Conservation (phyloP, 192 early-diverging fungal genomes). For the Backusella australiensis region DNA sequence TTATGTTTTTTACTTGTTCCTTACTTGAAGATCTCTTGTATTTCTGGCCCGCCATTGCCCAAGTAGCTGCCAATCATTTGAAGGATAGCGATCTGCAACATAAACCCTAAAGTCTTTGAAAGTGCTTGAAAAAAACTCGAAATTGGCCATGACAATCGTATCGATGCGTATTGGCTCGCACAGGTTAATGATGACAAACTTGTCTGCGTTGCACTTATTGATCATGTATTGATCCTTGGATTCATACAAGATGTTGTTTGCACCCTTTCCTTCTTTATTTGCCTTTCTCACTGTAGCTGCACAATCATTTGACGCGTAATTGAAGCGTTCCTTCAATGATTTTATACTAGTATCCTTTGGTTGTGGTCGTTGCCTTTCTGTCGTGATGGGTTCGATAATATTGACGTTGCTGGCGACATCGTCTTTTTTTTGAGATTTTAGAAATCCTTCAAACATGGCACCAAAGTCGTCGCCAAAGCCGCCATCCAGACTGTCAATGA, state of each 20-base stretch:
- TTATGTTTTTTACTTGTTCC: slow-evolving; percentile 43
- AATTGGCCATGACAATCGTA: slow-evolving; percentile 87
- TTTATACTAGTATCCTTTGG: slow-evolving; percentile 26
- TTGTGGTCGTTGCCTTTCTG: background rate
- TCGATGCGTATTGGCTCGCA: slow-evolving; percentile 93
- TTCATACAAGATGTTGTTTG: slow-evolving; percentile 78
- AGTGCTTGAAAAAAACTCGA: slow-evolving; percentile 94
- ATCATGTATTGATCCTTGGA: slow-evolving; percentile 97
- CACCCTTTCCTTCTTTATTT: slow-evolving; percentile 80
- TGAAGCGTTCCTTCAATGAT: slow-evolving; percentile 81
- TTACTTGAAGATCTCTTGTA: slow-evolving; percentile 81
- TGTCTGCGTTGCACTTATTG: slow-evolving; percentile 78
- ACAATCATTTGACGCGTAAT: slow-evolving; percentile 93
- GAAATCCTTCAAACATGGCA: slow-evolving; percentile 28
- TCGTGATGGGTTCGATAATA: slow-evolving; percentile 10
- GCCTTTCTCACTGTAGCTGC: slow-evolving; percentile 82
- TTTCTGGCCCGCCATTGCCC: slow-evolving; percentile 85
- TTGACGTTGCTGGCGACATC: background rate
- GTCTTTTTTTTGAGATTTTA: background rate
- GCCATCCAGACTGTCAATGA: slow-evolving; percentile 37
- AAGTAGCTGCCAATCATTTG: slow-evolving; percentile 69
- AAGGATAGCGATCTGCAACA: slow-evolving; percentile 68
- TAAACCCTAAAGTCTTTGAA: slow-evolving; percentile 86
- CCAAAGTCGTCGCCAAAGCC: slow-evolving; percentile 34
- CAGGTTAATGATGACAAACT: slow-evolving; percentile 87